Evolutionary conservation across 139 green algal genomes (phyloP), one percentile per base, ranked within the genome.

Genomic region (Spirogloea muscicola): DNA sequence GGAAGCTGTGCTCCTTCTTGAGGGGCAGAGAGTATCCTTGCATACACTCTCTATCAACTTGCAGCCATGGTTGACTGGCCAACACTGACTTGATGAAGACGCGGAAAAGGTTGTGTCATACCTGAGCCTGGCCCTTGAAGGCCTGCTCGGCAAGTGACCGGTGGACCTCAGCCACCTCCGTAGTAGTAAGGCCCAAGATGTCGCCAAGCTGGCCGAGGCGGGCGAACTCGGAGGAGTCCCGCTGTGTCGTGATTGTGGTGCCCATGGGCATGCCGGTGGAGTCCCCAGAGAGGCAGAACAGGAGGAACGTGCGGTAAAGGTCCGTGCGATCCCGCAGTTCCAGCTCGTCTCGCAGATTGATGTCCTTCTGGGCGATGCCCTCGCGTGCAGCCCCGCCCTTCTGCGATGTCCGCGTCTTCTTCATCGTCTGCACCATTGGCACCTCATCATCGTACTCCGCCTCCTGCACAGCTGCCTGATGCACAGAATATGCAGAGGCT

Each of bases 301-400:
- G 87, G 34, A 98, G 87, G 87, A 96, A 98, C 68, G 91, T 91
- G 72, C 89, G 87, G 87, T 98, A 98, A 57, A 97, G 88, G 70
- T 96, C 90, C 36, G 86, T 68, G 1, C 88, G 68, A 72, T 94
- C 89, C 13, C 79, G 57, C 29, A 85, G 33, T 9, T 96, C 90
- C 46, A 97, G 75, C 49, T 95, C 89, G 2, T 93, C 83, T 3
- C 55, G 78, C 61, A 99, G 84, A 0, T 82, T 97, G 82, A 99
- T 95, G 61, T 97, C 94, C 83, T 96, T 96, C 87, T 98, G 93
- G 38, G 77, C 10, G 67, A 73, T 72, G 75, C 72, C 77, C 70
- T 85, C 64, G 57, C 68, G 31, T 36, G 38, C 10, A 37, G 6
- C 3, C 60, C 46, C 41, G 66, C 84, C 64, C 72, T 76, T 38